These are phyloP conservation scores for Moesziomyces sp. DNA, from an alignment of 1,284 basidiomycete genomes.

Conservation along the genomic window DNA sequence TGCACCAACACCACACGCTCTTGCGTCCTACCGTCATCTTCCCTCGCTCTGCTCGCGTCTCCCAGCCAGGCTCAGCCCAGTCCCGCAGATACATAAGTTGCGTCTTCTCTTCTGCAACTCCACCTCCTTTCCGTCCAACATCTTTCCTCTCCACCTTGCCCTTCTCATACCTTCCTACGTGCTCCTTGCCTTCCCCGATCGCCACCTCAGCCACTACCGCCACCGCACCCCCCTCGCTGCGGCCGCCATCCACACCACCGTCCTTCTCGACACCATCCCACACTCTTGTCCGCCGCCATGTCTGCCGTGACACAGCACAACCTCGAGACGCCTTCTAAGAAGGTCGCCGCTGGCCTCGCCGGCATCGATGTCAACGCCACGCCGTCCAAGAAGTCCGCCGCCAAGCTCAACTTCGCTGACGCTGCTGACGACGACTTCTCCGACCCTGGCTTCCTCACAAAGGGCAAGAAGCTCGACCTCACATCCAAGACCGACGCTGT, in stretches of 20 bases:
- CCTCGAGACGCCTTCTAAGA: slow-evolving; percentile 65
- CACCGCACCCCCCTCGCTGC: slow-evolving; percentile 5
- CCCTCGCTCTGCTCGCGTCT: slow-evolving; percentile 19
- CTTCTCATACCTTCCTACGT: slow-evolving; percentile 2
- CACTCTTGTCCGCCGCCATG: slow-evolving; percentile 14
- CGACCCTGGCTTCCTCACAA: slow-evolving; percentile 52
- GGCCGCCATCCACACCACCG: slow-evolving; percentile 8
- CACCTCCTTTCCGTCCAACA: slow-evolving; percentile 24
- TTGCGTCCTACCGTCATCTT: slow-evolving; percentile 18
- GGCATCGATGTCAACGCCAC: slow-evolving; percentile 64
- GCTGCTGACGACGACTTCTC: slow-evolving; percentile 44
- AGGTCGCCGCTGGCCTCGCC: slow-evolving; percentile 63
- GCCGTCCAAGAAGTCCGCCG: slow-evolving; percentile 56
- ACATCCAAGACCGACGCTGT: slow-evolving; percentile 19
- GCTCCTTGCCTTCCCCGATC: slow-evolving; percentile 6
- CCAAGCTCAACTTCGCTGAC: slow-evolving; percentile 18
- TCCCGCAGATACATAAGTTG: slow-evolving; percentile 34
- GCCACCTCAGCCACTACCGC: slow-evolving; percentile 3
- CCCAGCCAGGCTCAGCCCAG: background rate
- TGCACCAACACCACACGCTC: slow-evolving; percentile 33
- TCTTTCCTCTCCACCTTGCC: slow-evolving; percentile 2
- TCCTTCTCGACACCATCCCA: slow-evolving; percentile 2
- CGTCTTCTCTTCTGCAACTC: slow-evolving; percentile 10
- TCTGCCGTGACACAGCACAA: slow-evolving; percentile 52
- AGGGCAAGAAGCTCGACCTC: slow-evolving; percentile 42